A percentile compares a stretch with the other conserved stretches of the same genome.
Evolutionary conservation across 2,329 filamentous ascomycete species (phyloP).

Genomic region (Juglanconis sp.): DNA sequence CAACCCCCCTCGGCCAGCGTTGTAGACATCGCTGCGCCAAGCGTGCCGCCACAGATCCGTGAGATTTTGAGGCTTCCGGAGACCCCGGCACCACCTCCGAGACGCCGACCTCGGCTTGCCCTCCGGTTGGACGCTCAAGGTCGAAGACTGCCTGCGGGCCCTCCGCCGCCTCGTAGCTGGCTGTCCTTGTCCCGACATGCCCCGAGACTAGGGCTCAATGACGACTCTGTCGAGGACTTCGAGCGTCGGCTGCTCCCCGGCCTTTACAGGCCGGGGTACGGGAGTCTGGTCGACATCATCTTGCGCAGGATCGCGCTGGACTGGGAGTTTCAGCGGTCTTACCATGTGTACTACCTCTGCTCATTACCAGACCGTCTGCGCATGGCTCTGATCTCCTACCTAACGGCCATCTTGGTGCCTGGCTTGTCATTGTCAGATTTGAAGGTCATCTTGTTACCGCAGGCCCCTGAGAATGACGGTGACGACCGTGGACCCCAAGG

Average conservation of each 20-base stretch:
- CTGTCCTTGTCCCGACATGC: constrained; percentile 32
- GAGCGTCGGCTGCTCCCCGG: constrained; percentile 37
- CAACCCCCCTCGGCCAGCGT: constrained; percentile 18
- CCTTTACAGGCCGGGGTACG: constrained; percentile 38
- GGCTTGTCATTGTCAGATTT: constrained; percentile 52
- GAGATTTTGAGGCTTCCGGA: constrained; percentile 59
- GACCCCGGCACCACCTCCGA: constrained; percentile 48
- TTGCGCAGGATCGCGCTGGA: constrained; percentile 49
- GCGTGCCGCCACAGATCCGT: constrained; percentile 56
- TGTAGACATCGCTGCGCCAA: constrained; percentile 35
- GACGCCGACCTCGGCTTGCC: constrained; percentile 40
- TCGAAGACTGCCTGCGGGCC: constrained; percentile 53
- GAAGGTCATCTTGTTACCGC: constrained; percentile 39
- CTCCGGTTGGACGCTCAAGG: constrained; percentile 45
- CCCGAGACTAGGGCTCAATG: constrained; percentile 12
- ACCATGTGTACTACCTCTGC: constrained; percentile 56
- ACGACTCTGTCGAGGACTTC: background rate
- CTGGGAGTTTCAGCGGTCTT: constrained; percentile 54
- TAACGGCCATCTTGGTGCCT: constrained; percentile 41
- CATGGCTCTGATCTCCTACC: constrained; percentile 47
- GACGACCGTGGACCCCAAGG: constrained; percentile 21
- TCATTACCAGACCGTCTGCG: constrained; percentile 53
- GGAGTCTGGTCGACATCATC: constrained; percentile 50
- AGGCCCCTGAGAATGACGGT: constrained; percentile 28
- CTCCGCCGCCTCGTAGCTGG: constrained; percentile 60